These are phyloP conservation scores for Asclepias syriaca DNA, from an alignment of 257 asterid species.

Conservation along the genomic window DNA sequence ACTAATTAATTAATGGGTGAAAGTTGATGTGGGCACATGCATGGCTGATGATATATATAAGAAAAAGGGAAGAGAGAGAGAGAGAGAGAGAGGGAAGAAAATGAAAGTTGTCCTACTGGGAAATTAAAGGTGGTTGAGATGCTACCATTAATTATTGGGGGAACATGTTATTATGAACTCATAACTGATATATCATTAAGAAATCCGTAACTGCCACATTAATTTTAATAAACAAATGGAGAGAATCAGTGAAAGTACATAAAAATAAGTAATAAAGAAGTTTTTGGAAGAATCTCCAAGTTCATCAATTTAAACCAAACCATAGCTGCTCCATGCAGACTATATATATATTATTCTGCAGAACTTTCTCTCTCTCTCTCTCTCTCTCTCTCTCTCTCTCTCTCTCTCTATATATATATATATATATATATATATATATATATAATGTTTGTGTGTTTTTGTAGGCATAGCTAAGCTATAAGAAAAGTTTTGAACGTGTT, in stretches of 20 bases:
- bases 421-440: too few relatives aligned
- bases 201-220: conserved; percentile 16
- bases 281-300: conserved; percentile 8
- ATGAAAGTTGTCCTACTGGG: conserved; percentile 12
- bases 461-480: too few relatives aligned
- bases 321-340: conserved; percentile 1
- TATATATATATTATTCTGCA: too few relatives aligned
- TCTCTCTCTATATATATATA: too few relatives aligned
- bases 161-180: conserved; percentile 29
- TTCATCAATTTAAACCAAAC: background rate
- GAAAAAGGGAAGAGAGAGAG: too few relatives aligned
- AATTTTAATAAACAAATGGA: background rate
- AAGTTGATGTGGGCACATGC: conserved; percentile 16
- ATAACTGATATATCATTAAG: conserved; percentile 22
- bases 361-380: too few relatives aligned
- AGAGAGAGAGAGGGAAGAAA: conserved; percentile 3
- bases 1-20: background rate
- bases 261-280: background rate
- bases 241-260: conserved; percentile 16
- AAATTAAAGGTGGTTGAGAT: conserved; percentile 22
- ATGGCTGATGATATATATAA: background rate
- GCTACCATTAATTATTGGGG: conserved; percentile 31
- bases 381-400: too few relatives aligned
- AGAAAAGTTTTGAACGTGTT: background rate
- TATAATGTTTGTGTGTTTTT: too few relatives aligned